Base-by-base conservation (phyloP, 2,329 filamentous ascomycete genomes). In the Zasmidium cellare region DNA sequence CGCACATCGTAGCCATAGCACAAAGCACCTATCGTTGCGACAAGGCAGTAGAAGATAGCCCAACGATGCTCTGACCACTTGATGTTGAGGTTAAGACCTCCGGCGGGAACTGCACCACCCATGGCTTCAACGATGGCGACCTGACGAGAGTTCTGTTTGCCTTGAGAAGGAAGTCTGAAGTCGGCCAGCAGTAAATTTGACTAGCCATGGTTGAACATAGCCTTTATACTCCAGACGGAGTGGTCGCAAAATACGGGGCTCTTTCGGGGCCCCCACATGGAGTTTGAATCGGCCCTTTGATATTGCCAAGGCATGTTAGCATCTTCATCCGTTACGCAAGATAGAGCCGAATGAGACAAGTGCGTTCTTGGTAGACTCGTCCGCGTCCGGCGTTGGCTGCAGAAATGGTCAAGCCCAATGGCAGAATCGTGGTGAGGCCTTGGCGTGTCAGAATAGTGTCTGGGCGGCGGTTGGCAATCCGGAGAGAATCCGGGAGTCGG, bases 1-100 rank as follows among this genome's bases (percentile, higher is more conserved):
- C 9, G 49, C 28, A 62, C 60, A 59, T 63, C 61, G 52, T 64
- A 64, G 35, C 62, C 62, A 25, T 64, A 64, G 51, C 62, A 64
- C 1, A 64, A 35, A 3, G 62, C 62, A 45, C 62, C 62, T 19
- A 64, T 64, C 7, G 62, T 62, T n/a, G 61, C 61, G 11, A 64
- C 61, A 23, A 64, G 52, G 56, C 58, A 64, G 53, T 61, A 64
- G 55, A 61, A 56, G 46, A 65, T 52, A 22, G 60, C 59, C 63
- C 58, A 61, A 50, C 59, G 56, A 46, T 64, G 62, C 49, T 61
- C 50, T 48, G 49, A 51, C 62, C 60, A 64, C 23, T 62, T 54
- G 57, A 65, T 66, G n/a, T 61, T 58, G 54, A 65, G 56, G 49
- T 63, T 63, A 24, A 61, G 55, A 11, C 51, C 60, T 44, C 59